phyloP scores from a whole-genome alignment of 768 basidiomycete species.

The Tubosaeta brunneosetosa region DNA sequence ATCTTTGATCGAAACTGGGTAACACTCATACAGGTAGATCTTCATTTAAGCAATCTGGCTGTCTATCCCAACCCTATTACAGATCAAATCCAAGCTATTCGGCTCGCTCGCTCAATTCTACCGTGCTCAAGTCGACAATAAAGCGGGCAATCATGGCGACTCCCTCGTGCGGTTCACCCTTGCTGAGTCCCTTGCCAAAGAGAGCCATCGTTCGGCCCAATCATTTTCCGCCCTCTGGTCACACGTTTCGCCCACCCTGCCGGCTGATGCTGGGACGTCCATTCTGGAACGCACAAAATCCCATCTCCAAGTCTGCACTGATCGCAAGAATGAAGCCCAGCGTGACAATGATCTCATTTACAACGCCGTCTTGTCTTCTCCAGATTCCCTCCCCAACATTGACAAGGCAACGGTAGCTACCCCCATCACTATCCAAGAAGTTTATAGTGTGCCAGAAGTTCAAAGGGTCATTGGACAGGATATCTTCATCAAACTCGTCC shows the following conservation, averaged over 20 bases:
- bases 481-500: constrained; percentile 82
- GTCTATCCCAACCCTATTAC: constrained; percentile 7
- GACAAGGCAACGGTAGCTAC: constrained; percentile 82
- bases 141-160: constrained; percentile 79
- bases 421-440: constrained; percentile 89
- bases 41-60: neutral
- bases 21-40: constrained; percentile 68
- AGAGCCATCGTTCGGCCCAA: constrained; percentile 65
- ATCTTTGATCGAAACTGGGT: constrained; percentile 96
- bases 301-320: constrained; percentile 71
- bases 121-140: constrained; percentile 72
- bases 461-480: constrained; percentile 93
- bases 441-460: constrained; percentile 86
- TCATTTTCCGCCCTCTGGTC: constrained; percentile 71
- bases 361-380: constrained; percentile 79
- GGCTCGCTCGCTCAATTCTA: constrained; percentile 83
- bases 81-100: constrained; percentile 93
- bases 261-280: constrained; percentile 77
- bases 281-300: constrained; percentile 81
- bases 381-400: constrained; percentile 72
- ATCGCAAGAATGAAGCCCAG: constrained; percentile 68
- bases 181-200: constrained; percentile 78
- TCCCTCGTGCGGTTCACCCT: constrained; percentile 74
- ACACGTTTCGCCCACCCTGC: constrained; percentile 74
- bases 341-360: constrained; percentile 98